Conservation (phyloP, 805 yeast species). For the Limtongia smithiae region DNA sequence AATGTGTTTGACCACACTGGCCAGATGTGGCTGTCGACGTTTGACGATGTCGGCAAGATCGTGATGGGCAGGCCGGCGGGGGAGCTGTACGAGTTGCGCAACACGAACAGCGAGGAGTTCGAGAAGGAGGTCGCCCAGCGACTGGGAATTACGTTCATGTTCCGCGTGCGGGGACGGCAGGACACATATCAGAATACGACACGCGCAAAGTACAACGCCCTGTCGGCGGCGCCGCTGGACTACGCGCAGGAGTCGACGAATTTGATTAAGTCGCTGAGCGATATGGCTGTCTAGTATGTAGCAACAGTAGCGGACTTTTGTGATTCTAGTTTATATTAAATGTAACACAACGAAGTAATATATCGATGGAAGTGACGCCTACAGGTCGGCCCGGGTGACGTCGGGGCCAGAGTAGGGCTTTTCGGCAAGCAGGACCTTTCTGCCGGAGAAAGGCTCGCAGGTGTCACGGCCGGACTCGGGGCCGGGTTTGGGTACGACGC, state of each 20-base stretch:
- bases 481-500: slow-evolving; percentile 61
- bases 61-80: slow-evolving; percentile 65
- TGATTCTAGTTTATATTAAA: background rate
- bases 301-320: too few relatives aligned
- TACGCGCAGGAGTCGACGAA: slow-evolving; percentile 33
- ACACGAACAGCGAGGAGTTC: slow-evolving; percentile 38
- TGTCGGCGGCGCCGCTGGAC: slow-evolving; percentile 42
- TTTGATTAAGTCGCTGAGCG: slow-evolving; percentile 27
- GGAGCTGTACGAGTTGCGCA: slow-evolving; percentile 45
- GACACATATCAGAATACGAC: slow-evolving; percentile 78
- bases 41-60: slow-evolving; percentile 76
- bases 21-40: slow-evolving; percentile 79
- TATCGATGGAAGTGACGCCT: too few relatives aligned
- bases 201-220: slow-evolving; percentile 70
- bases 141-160: slow-evolving; percentile 65
- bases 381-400: slow-evolving; percentile 71
- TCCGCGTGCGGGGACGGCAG: slow-evolving; percentile 76
- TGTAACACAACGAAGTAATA: too few relatives aligned
- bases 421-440: slow-evolving; percentile 54
- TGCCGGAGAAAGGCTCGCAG: slow-evolving; percentile 76
- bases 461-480: slow-evolving; percentile 57
- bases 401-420: slow-evolving; percentile 68
- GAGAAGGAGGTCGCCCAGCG: slow-evolving; percentile 44
- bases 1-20: slow-evolving; percentile 79
- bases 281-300: slow-evolving; percentile 10